These are phyloP conservation scores for Orbilia blumenaviensis DNA, from an alignment of 2,329 filamentous ascomycete genomes.

Conservation along the genomic window DNA sequence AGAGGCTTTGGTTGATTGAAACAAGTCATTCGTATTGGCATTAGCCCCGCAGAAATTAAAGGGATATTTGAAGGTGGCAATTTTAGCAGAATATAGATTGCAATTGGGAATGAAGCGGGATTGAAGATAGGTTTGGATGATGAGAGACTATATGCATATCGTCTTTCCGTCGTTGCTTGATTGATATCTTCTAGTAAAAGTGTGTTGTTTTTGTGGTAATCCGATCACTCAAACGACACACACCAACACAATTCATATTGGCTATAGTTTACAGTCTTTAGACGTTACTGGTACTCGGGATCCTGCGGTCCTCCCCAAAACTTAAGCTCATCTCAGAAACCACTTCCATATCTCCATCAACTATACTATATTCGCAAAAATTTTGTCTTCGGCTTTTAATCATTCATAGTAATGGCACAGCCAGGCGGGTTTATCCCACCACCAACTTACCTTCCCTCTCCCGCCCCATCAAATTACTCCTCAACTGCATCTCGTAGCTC, in stretches of 20 bases:
- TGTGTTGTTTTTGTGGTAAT: conserved; percentile 49
- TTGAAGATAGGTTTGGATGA: no score
- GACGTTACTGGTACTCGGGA: no score
- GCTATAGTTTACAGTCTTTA: no score
- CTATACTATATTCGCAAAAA: neutral
- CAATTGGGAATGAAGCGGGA: no score
- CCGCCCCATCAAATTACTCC: conserved; percentile 41
- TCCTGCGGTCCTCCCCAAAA: neutral
- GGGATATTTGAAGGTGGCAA: no score
- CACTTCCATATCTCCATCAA: neutral
- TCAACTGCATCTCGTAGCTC: conserved; percentile 37
- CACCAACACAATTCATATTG: conserved; percentile 42
- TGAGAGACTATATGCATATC: no score
- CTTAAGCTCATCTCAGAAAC: neutral
- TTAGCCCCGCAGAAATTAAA: no score
- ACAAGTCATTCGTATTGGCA: no score
- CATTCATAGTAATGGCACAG: conserved; percentile 13
- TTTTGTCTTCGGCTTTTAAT: neutral
- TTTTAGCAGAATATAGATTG: no score
- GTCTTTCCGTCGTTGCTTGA: no score
- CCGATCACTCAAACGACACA: conserved; percentile 13
- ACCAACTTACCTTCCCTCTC: conserved; percentile 37
- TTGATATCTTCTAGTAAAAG: no score
- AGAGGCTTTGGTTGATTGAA: no score
- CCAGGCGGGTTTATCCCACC: conserved; percentile 49